Evolutionary conservation across 2,329 filamentous ascomycete genomes (phyloP).

Genomic region (Domatiomyces globalis): DNA sequence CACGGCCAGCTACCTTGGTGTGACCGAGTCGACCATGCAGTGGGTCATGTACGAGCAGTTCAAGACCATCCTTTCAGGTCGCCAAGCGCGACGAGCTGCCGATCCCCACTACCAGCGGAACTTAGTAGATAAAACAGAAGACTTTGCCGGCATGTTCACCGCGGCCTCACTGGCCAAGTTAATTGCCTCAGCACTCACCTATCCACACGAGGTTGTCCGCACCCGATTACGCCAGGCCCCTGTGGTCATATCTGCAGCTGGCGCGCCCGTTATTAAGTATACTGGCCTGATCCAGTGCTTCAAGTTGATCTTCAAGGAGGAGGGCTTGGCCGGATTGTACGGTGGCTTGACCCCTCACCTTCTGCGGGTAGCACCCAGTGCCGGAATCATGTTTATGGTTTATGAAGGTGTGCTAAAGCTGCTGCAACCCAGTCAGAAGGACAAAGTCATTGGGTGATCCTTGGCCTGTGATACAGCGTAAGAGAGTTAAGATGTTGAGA

Average conservation of each 20-base stretch:
- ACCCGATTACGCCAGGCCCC: constrained; percentile 77
- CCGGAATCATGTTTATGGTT: constrained; percentile 93
- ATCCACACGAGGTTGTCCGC: constrained; percentile 82
- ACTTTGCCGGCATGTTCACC: constrained; percentile 64
- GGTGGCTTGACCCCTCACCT: constrained; percentile 85
- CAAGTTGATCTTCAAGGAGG: constrained; percentile 71
- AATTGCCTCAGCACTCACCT: constrained; percentile 68
- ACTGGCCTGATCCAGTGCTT: constrained; percentile 82
- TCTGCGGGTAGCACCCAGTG: constrained; percentile 77
- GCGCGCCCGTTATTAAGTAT: constrained; percentile 59
- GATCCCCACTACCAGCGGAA: constrained; percentile 49
- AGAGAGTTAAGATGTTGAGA: background rate
- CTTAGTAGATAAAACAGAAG: constrained; percentile 58
- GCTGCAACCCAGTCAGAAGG: constrained; percentile 5
- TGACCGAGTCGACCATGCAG: constrained; percentile 78
- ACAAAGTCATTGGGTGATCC: background rate
- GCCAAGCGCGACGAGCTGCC: constrained; percentile 44
- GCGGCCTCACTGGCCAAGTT: constrained; percentile 77
- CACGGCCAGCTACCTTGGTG: constrained; percentile 80
- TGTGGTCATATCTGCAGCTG: constrained; percentile 57
- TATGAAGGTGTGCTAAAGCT: constrained; percentile 25
- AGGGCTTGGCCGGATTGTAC: constrained; percentile 73
- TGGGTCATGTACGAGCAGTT: constrained; percentile 92
- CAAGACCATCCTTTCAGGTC: constrained; percentile 56
- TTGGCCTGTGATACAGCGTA: background rate